phyloP scores from a whole-genome alignment of 2,329 filamentous ascomycete genomes.

The Colletotrichum limetticola region DNA sequence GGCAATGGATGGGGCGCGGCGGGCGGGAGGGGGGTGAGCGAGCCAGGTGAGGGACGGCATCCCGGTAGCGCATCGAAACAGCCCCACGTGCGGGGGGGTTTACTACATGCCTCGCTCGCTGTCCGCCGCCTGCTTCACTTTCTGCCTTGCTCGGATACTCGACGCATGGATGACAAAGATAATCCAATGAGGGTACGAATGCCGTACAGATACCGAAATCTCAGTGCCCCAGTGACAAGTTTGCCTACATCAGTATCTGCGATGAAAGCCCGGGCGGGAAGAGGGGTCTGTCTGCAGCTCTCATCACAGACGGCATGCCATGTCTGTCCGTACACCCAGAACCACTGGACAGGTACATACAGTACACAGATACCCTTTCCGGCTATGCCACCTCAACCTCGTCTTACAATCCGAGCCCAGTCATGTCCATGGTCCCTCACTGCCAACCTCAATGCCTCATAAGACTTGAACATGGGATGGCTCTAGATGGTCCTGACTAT shows the following conservation, averaged over 20 bases:
- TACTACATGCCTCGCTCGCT: not conserved
- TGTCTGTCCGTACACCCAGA: not conserved
- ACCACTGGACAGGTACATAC: not conserved
- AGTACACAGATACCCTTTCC: not conserved
- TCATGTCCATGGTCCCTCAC: not conserved
- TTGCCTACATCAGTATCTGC: not conserved
- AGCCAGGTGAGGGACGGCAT: constrained; percentile 2
- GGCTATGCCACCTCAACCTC: not conserved
- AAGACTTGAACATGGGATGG: not conserved
- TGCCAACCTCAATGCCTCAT: not conserved
- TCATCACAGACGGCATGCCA: not conserved
- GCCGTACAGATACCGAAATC: too few relatives aligned
- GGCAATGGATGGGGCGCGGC: constrained; percentile 1
- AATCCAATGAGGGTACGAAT: too few relatives aligned
- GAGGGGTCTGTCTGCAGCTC: not conserved
- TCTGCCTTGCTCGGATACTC: not conserved
- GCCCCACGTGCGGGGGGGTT: constrained; percentile 34
- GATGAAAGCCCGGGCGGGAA: not conserved
- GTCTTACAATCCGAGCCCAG: not conserved
- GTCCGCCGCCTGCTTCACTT: not conserved
- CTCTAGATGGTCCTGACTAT: not conserved
- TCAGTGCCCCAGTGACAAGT: not conserved
- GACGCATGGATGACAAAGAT: not conserved
- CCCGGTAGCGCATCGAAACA: constrained; percentile 36
- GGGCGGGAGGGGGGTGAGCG: not conserved